Base-by-base conservation (phyloP, 257 asterid species). In the Apocynum venetum region DNA sequence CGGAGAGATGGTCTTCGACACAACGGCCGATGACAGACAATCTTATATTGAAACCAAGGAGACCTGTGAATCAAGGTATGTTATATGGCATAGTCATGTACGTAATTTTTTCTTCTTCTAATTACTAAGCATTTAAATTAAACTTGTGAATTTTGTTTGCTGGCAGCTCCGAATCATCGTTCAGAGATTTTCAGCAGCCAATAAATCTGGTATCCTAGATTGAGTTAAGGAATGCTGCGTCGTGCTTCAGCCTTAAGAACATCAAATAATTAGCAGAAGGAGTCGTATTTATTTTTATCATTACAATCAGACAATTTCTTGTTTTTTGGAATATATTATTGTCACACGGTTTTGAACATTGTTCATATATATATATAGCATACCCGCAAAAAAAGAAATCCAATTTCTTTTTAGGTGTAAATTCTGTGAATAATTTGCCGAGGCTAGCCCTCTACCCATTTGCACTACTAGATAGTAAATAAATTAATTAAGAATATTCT, bases 201-300 rank as follows among this genome's bases (percentile, higher is more conserved):
- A 53, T 52, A 41, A 76, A 70, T 51, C 76, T 76, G 38, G 64
- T 59, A 20, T 83, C 83, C 47, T 66, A 79, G 61, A 76, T 60
- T 55, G 89, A 86, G 75, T 82, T 88, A 25, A 86, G 74, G 80
- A 81, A 72, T 53, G 92, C 90, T 1, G 90, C 88, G 0, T 89
- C 90, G 2, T 78, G 84, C 77, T 84, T 86, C 77, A 79, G 79
- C 64, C 87, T 84, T 70, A 83, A 85, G 35, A 82, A 83, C 10
- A 55, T 73, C 73, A 72, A 78, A 66, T 83, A 84, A 72, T 19
- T 40, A 51, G 19, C 0, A 36, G 31, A 43, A 57, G 64, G 8
- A 60, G 56, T 10, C 12, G 20, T 48, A 15, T 60, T 49, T 12
- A 13, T 59, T 59, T 25, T 25, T 25, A 25, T 25, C 31, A 25